phyloP scores from a whole-genome alignment of 2,329 filamentous ascomycete genomes.

The Calonectria hawksworthii region DNA sequence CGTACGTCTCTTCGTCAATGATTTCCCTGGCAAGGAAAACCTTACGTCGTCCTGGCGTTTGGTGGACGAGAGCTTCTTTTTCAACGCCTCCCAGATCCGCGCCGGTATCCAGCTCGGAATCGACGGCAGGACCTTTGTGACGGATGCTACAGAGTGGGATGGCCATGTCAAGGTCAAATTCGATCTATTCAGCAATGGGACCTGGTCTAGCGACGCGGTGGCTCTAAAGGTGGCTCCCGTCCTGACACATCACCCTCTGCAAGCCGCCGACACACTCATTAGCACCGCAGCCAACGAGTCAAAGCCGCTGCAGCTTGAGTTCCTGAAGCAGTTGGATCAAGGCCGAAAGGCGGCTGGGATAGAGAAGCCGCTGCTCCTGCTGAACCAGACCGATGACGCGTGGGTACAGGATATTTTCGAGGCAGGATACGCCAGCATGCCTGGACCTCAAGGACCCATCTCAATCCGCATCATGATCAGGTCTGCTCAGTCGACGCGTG shows the following conservation, averaged over 20 bases:
- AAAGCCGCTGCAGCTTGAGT: constrained; percentile 7
- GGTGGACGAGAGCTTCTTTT: constrained; percentile 44
- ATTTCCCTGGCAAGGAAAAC: constrained; percentile 6
- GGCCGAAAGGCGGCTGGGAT: constrained; percentile 31
- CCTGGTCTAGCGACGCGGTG: constrained; percentile 44
- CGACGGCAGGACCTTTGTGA: constrained; percentile 51
- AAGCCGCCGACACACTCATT: constrained; percentile 47
- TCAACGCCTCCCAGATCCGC: constrained; percentile 45
- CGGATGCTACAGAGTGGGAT: constrained; percentile 43
- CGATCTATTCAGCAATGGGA: constrained; percentile 41
- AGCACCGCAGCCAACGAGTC: constrained; percentile 28
- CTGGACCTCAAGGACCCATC: constrained; percentile 51
- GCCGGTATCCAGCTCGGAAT: constrained; percentile 52
- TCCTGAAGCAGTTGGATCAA: constrained; percentile 40
- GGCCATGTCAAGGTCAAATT: constrained; percentile 47
- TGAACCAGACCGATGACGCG: constrained; percentile 47
- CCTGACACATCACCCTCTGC: constrained; percentile 54
- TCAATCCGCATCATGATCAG: constrained; percentile 51
- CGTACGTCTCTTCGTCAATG: constrained; percentile 49
- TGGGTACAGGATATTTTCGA: constrained; percentile 58
- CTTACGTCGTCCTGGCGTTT: constrained; percentile 41
- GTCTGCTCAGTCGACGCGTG: constrained; percentile 45
- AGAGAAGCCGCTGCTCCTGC: constrained; percentile 33
- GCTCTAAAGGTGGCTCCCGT: constrained; percentile 54
- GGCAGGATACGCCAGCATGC: constrained; percentile 55